These are phyloP conservation scores for Starmerella stellata DNA, from an alignment of 805 yeast genomes.

Conservation along the genomic window DNA sequence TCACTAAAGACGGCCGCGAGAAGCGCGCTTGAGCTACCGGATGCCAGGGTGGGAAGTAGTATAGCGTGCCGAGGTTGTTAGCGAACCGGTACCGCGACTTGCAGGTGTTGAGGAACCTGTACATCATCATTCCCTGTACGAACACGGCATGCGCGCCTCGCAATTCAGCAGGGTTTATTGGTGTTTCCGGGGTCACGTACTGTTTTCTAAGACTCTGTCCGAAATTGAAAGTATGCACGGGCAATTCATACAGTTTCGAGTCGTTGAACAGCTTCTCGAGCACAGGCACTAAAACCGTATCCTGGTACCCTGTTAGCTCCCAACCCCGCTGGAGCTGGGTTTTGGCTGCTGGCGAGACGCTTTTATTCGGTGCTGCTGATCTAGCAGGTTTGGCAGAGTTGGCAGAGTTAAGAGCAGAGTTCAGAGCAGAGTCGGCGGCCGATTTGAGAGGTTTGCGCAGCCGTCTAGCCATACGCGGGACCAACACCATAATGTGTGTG, in stretches of 20 bases:
- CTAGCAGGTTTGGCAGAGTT: no score
- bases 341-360: not conserved
- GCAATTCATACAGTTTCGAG: not conserved
- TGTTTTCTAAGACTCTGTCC: not conserved
- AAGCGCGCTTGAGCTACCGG: slow-evolving; percentile 13
- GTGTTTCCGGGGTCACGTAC: slow-evolving; percentile 8
- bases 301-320: not conserved
- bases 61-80: not conserved
- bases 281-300: not conserved
- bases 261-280: not conserved
- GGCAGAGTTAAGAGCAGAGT: no score
- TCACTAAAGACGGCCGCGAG: slow-evolving; percentile 15
- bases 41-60: slow-evolving; percentile 18
- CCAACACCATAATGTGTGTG: no score
- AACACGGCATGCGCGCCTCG: slow-evolving; percentile 6
- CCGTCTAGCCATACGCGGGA: no score
- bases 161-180: slow-evolving; percentile 3
- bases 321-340: not conserved
- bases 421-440: no score
- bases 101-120: slow-evolving; percentile 1
- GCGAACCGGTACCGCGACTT: not conserved
- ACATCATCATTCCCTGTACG: slow-evolving; percentile 3
- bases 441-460: no score
- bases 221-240: not conserved
- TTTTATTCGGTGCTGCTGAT: no score